A percentile compares a stretch with the other conserved stretches of the same genome.
These are phyloP conservation scores for Emericellopsis terricola DNA, from an alignment of 495 filamentous ascomycete species.

Conservation along the genomic window DNA sequence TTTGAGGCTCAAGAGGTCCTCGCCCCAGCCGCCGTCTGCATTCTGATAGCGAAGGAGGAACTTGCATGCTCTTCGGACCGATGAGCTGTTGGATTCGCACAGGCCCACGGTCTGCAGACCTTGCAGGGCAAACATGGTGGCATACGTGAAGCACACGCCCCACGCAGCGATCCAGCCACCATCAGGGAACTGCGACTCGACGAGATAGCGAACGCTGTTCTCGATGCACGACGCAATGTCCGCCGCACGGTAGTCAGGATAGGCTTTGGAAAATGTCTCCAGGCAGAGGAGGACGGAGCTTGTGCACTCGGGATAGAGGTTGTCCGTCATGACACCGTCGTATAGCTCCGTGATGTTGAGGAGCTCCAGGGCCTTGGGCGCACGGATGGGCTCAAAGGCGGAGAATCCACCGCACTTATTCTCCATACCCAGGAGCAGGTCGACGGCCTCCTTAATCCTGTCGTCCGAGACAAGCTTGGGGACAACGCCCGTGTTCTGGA, in stretches of 20 bases:
- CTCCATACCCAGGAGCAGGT: slow-evolving; percentile 71
- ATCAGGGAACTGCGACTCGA: slow-evolving; percentile 43
- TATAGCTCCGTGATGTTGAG: slow-evolving; percentile 77
- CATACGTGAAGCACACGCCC: slow-evolving; percentile 81
- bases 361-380: slow-evolving; percentile 44
- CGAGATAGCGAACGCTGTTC: slow-evolving; percentile 48
- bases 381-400: slow-evolving; percentile 60
- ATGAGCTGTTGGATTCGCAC: slow-evolving; percentile 41
- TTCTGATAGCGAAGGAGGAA: slow-evolving; percentile 57
- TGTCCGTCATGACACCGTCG: slow-evolving; percentile 72
- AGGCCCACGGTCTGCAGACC: slow-evolving; percentile 52
- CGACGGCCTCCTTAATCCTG: slow-evolving; percentile 54
- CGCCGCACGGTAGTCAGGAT: slow-evolving; percentile 46
- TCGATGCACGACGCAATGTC: slow-evolving; percentile 48
- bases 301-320: slow-evolving; percentile 76
- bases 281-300: slow-evolving; percentile 61
- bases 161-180: slow-evolving; percentile 73
- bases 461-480: slow-evolving; percentile 40
- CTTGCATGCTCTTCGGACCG: slow-evolving; percentile 45
- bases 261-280: slow-evolving; percentile 42
- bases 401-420: slow-evolving; percentile 63
- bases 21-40: slow-evolving; percentile 70
- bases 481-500: slow-evolving; percentile 46
- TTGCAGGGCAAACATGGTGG: slow-evolving; percentile 66
- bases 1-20: slow-evolving; percentile 22